Conservation (phyloP, 768 basidiomycete genomes). For the Gloeopeniophorella convolvens region DNA sequence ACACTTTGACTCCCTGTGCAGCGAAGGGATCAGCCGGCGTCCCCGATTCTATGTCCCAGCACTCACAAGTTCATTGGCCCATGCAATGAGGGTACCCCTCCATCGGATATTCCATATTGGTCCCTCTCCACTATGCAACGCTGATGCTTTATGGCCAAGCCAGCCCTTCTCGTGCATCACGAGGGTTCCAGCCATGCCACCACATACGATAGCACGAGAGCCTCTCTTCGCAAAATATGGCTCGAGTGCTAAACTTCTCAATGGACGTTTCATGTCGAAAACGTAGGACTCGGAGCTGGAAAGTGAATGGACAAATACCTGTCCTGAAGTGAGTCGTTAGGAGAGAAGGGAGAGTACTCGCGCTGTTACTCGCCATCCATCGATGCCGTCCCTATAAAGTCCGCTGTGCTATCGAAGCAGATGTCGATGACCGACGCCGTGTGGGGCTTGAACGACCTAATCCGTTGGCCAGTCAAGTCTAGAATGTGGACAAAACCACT, state of each 20-base stretch:
- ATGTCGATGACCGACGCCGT: conserved; percentile 83
- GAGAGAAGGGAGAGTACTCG: background rate
- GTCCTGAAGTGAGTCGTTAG: conserved; percentile 48
- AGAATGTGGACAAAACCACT: conserved; percentile 87
- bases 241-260: conserved; percentile 85
- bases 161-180: conserved; percentile 93
- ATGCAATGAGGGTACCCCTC: conserved; percentile 82
- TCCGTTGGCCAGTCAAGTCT: conserved; percentile 66
- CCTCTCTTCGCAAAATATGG: conserved; percentile 79
- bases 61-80: conserved; percentile 89
- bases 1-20: conserved; percentile 84
- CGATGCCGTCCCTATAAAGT: conserved; percentile 88
- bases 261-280: conserved; percentile 88
- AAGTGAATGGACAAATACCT: conserved; percentile 82
- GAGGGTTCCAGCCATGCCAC: conserved; percentile 84
- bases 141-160: conserved; percentile 89
- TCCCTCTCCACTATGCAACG: conserved; percentile 80
- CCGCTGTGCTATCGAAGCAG: conserved; percentile 72
- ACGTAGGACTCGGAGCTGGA: conserved; percentile 73
- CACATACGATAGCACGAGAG: conserved; percentile 79
- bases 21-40: background rate
- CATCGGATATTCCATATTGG: conserved; percentile 92
- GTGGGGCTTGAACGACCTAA: conserved; percentile 90
- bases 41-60: background rate
- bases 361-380: conserved; percentile 70